Evolutionary conservation across 192 early-diverging fungal genomes (phyloP).

Genomic region (Spizellomyces punctatus): DNA sequence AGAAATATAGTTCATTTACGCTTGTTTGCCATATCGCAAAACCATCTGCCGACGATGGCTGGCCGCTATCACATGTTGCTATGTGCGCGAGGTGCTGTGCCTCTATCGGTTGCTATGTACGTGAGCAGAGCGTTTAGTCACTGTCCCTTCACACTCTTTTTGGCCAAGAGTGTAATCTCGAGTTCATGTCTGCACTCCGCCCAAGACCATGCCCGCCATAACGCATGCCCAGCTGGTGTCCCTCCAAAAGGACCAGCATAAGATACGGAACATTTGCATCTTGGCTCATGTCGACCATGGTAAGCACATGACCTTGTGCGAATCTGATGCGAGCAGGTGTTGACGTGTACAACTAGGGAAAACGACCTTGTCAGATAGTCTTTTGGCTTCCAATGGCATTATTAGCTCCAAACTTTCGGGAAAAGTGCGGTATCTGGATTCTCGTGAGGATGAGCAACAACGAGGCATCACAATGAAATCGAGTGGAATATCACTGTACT

Average conservation of each 20-base stretch:
- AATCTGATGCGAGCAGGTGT: neutral
- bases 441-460: slow-evolving; percentile 95
- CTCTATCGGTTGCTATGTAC: too few relatives aligned
- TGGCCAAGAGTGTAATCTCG: too few relatives aligned
- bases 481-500: slow-evolving; percentile 93
- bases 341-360: slow-evolving; percentile 54
- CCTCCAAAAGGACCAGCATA: slow-evolving; percentile 67
- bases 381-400: slow-evolving; percentile 98
- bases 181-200: too few relatives aligned
- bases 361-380: slow-evolving; percentile 93
- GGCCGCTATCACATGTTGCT: too few relatives aligned
- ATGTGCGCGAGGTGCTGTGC: too few relatives aligned
- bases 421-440: slow-evolving; percentile 94
- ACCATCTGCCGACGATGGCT: too few relatives aligned
- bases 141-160: too few relatives aligned
- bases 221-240: slow-evolving; percentile 26
- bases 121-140: too few relatives aligned
- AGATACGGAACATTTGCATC: slow-evolving; percentile 96
- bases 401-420: slow-evolving; percentile 94
- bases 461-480: slow-evolving; percentile 99
- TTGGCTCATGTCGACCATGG: slow-evolving; percentile 98
- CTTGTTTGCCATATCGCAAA: too few relatives aligned
- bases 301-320: neutral
- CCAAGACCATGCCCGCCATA: slow-evolving; percentile 32
- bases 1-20: too few relatives aligned